A percentile compares a stretch with the other conserved stretches of the same genome.
These are phyloP conservation scores for Arthrobotrys pseudoclavata DNA, from an alignment of 2,329 filamentous ascomycete species.

Conservation along the genomic window DNA sequence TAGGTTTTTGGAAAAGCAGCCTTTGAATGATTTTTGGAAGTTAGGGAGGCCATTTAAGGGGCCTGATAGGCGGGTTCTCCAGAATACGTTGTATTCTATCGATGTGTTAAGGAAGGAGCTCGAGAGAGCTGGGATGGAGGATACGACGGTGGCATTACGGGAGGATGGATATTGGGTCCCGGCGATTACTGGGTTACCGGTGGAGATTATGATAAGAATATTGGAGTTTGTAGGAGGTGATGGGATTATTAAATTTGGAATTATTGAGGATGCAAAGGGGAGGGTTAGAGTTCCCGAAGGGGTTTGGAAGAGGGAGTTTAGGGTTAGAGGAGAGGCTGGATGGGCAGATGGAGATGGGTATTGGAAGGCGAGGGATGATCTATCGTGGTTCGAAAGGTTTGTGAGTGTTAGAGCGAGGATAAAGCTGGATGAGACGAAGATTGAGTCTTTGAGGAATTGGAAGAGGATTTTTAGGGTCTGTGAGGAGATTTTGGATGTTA, in stretches of 20 bases:
- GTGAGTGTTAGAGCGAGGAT: not conserved
- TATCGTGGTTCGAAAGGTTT: constrained; percentile 24
- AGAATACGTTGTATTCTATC: too few relatives aligned
- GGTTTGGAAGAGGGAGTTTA: constrained; percentile 34
- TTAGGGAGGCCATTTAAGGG: not conserved
- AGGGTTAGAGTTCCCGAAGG: constrained; percentile 37
- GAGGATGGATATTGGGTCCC: constrained; percentile 22
- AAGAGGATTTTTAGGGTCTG: constrained; percentile 36
- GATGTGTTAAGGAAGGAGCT: not conserved
- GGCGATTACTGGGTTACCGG: not conserved
- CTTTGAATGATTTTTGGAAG: not conserved
- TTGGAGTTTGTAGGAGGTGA: constrained; percentile 13
- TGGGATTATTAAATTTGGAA: not conserved
- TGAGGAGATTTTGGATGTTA: constrained; percentile 22
- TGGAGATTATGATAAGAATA: not conserved
- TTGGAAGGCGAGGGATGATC: not conserved
- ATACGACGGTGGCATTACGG: not conserved
- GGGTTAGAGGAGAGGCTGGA: constrained; percentile 5
- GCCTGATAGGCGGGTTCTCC: not conserved
- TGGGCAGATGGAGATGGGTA: not conserved
- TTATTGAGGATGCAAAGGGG: not conserved
- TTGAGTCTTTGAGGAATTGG: constrained; percentile 5
- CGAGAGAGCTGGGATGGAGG: not conserved
- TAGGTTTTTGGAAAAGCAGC: not conserved
- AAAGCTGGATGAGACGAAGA: not conserved